Evolutionary conservation across 305 asterid genomes (phyloP), one percentile per base, ranked within the genome.

Genomic region (Striga hermonthica): DNA sequence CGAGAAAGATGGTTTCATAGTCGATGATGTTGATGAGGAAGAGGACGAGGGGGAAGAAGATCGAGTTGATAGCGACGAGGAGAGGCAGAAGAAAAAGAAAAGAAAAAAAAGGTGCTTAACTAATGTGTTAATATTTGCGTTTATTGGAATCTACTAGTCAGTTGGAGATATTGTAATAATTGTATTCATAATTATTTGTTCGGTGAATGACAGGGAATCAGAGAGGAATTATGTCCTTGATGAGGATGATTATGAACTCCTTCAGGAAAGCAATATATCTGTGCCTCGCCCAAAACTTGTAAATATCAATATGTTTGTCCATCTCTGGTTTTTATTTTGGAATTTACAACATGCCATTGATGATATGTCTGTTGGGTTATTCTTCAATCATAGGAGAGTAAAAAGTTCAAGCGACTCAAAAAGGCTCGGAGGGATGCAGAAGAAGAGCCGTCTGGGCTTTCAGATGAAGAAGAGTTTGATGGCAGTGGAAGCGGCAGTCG

Each of bases 1-100:
- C 57, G 99, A 93, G 82, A 84, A 93, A 65, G 99, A 93, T 78
- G 97, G 95, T 13, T 93, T 93, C 81, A 85, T 94, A 76, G 99
- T 94, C 68, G 89, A 87, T 50, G 97, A 86, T 43, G 80, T 77
- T 40, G 98, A 87, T 12, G 98, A 86, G 15, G 97, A 86, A 60
- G 94, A 87, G 50, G 95, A 83, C 3, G 96, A 81, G 62, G 95
- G 80, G 64, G 92, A 87, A 78, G 92, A 83, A 28, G 95, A 82
- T 66, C 76, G 83, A 71, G 93, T 82, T 69, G 86, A 86, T 59
- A 84, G 87, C 53, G 95, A 81, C 15, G 89, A 80, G 63, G 95
- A 88, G 81, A 88, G 83, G 76, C 97, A 84, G 68, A 91, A 81
- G 84, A 93, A 90, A 81, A 91, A 82, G 82, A 90, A 86, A 78